A percentile compares a stretch with the other conserved stretches of the same genome.
phyloP scores from a whole-genome alignment of 1,284 basidiomycete species.

The Fomitopsis palustris region DNA sequence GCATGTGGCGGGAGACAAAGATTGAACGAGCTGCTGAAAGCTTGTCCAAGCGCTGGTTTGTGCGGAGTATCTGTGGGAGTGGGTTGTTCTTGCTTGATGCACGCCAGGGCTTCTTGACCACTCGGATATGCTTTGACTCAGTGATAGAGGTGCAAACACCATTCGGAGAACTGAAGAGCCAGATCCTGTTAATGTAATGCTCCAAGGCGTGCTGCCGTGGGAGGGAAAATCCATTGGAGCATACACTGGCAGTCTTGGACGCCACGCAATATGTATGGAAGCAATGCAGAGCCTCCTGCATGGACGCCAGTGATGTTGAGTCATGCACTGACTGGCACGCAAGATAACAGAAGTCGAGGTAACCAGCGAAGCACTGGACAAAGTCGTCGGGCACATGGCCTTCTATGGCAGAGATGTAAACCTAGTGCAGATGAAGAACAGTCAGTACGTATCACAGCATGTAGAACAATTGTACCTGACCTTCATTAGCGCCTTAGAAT shows the following conservation, averaged over 20 bases:
- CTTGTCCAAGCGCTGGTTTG: too few relatives aligned
- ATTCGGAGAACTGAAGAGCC: not conserved
- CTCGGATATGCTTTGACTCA: constrained; percentile 1
- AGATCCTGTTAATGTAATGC: constrained; percentile 3
- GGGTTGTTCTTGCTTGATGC: not conserved
- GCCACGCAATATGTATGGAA: not conserved
- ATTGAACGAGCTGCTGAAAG: too few relatives aligned
- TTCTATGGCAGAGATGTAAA: constrained; percentile 16
- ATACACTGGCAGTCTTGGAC: not conserved
- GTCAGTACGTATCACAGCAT: not conserved
- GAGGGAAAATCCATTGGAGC: constrained; percentile 1
- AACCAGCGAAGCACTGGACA: too few relatives aligned
- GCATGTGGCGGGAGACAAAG: not conserved
- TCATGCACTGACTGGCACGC: too few relatives aligned
- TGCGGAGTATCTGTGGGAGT: too few relatives aligned
- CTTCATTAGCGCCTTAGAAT: constrained; percentile 22
- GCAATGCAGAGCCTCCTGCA: too few relatives aligned
- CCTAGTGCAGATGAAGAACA: constrained; percentile 9
- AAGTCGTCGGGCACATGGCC: too few relatives aligned
- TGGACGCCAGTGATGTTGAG: too few relatives aligned
- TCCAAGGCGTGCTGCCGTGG: constrained; percentile 14
- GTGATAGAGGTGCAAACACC: constrained; percentile 4
- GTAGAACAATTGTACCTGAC: not conserved
- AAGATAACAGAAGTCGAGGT: too few relatives aligned
- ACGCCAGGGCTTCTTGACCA: not conserved